Evolutionary conservation across 345 rosid species (phyloP), one percentile per base, ranked within the genome.

Genomic region (Populus nigra): DNA sequence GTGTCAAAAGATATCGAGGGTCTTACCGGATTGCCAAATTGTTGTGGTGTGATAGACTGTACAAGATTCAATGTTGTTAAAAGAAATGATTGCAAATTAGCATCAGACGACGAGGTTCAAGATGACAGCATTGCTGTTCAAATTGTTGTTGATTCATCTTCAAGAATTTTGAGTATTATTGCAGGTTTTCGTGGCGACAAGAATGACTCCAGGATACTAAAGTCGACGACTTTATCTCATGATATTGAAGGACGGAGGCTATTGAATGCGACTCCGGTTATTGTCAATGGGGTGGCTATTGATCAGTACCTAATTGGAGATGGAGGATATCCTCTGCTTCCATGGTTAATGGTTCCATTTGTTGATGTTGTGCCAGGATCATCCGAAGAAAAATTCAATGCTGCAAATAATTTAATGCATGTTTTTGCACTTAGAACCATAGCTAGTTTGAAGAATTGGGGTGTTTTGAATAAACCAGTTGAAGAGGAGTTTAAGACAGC

Each of bases 341-440:
- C 90, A 22, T 89, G 95, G 93, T 68, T 91, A 50, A 87, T 91
- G 84, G 89, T 89, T 16, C 95, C 95, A 27, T 86, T 85, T 77
- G 73, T 53, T 41, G 84, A 81, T 71, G 79, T 65, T 8, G 68
- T 47, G 20, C 82, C 84, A 0, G 88, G 84, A 36, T 81, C 91
- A 33, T 8, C 39, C 33, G 85, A 89, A 68, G 88, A 81, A 65
- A 72, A 70, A 49, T 89, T 88, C 88, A 91, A 89, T 36, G 63
- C 22, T 23, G 88, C 82, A 0, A 86, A 63, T 59, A 65, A 77
- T 39, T 68, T 45, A 53, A 81, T 86, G 88, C 81, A 79, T 36
- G 59, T 27, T 69, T 84, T 87, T 9, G 88, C 83, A 0, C 73
- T 79, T 76, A 87, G 78, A 81, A 75, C 90, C 17, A 71, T 85